Conservation (phyloP, 2,329 filamentous ascomycete genomes). For the Colletotrichum sp. region DNA sequence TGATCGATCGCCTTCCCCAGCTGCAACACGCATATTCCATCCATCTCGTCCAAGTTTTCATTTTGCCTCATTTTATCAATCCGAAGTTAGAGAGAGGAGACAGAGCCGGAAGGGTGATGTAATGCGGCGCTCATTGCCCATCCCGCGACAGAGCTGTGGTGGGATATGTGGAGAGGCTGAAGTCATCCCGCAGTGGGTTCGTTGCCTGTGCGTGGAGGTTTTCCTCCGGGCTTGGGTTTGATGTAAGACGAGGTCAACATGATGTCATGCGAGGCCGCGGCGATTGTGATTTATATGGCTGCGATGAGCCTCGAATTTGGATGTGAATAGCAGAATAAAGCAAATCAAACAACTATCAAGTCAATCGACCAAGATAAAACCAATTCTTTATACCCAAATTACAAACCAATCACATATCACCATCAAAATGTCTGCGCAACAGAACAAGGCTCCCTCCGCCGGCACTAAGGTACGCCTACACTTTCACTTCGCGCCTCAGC, state of each 20-base stretch:
- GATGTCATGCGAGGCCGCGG: slow-evolving; percentile 4
- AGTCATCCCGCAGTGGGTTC: slow-evolving; percentile 16
- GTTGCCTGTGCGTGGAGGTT: neutral
- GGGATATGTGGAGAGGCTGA: slow-evolving; percentile 16
- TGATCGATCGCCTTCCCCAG: neutral
- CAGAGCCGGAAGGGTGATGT: neutral
- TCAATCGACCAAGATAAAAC: neutral
- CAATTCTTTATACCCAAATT: neutral
- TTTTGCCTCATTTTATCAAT: neutral
- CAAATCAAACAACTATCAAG: neutral
- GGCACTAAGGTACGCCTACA: slow-evolving; percentile 8
- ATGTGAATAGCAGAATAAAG: neutral
- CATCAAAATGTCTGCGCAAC: neutral
- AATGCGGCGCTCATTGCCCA: slow-evolving; percentile 1
- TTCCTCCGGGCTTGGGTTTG: neutral
- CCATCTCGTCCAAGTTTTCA: neutral
- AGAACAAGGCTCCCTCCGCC: slow-evolving; percentile 10
- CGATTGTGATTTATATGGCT: neutral
- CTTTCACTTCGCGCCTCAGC: neutral
- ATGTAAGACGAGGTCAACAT: slow-evolving; percentile 12
- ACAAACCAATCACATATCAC: neutral
- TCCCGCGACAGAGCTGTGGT: neutral
- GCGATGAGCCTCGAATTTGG: neutral
- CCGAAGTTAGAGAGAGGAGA: neutral
- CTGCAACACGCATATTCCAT: neutral